Evolutionary conservation across 768 basidiomycete genomes (phyloP).

Genomic region (Macrocybe gigantea): DNA sequence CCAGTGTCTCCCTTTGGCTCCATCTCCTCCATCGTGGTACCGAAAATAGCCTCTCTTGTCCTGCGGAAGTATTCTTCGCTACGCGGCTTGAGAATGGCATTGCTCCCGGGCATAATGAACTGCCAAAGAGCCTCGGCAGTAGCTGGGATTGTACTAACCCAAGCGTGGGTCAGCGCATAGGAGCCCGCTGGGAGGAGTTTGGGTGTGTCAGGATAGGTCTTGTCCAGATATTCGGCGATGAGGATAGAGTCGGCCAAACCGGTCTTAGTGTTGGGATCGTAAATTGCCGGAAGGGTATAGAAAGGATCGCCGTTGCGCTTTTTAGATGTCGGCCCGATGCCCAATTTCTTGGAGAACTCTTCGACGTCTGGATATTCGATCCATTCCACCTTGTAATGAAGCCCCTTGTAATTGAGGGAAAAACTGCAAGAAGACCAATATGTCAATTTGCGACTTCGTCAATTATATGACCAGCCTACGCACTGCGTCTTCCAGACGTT

Average conservation of each 20-base stretch:
- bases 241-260: constrained; percentile 28
- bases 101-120: constrained; percentile 12
- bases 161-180: constrained; percentile 10
- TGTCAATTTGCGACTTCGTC: neutral
- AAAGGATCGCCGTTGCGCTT: constrained; percentile 18
- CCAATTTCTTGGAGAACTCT: constrained; percentile 22
- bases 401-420: constrained; percentile 19
- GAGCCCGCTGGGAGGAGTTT: constrained; percentile 24
- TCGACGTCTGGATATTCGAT: constrained; percentile 35
- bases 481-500: constrained; percentile 42
- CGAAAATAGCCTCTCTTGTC: constrained; percentile 16
- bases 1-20: constrained; percentile 14
- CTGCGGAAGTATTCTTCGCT: constrained; percentile 29
- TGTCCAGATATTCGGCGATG: constrained; percentile 38
- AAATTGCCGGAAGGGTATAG: constrained; percentile 36
- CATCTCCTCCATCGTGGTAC: constrained; percentile 15
- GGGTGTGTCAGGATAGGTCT: constrained; percentile 28
- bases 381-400: constrained; percentile 33
- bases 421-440: constrained; percentile 6
- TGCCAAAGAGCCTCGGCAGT: constrained; percentile 5
- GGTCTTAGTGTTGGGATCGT: constrained; percentile 26
- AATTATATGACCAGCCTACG: neutral
- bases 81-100: constrained; percentile 19
- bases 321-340: constrained; percentile 20
- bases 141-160: neutral